Evolutionary conservation across 768 basidiomycete species (phyloP).

Genomic region (Basidioascus undulatus): DNA sequence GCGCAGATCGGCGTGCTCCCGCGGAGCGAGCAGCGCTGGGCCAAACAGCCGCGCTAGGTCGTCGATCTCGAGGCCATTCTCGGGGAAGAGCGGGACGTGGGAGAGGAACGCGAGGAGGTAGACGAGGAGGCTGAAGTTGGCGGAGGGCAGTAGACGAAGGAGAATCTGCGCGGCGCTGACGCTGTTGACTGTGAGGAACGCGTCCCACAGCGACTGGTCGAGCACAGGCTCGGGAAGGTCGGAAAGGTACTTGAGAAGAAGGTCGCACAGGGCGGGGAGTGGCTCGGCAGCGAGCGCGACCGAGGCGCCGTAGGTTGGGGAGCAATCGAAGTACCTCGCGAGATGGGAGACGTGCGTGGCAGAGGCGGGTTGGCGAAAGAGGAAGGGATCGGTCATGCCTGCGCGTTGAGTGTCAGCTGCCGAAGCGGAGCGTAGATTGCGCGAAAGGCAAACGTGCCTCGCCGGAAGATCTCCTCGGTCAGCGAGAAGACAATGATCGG

Average conservation of each 20-base stretch:
- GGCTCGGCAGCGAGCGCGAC: conserved; percentile 15
- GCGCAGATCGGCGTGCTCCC: no score
- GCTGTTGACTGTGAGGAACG: conserved; percentile 22
- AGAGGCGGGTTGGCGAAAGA: conserved; percentile 25
- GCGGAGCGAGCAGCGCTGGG: conserved; percentile 18
- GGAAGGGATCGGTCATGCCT: conserved; percentile 25
- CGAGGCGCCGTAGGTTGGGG: conserved; percentile 14
- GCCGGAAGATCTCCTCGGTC: conserved; percentile 27
- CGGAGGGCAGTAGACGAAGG: conserved; percentile 27
- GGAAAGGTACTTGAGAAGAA: conserved; percentile 27
- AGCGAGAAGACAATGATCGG: conserved; percentile 10
- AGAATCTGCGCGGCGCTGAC: conserved; percentile 26
- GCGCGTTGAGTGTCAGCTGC: not conserved
- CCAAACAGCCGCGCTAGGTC: conserved; percentile 28
- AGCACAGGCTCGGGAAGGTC: conserved; percentile 27
- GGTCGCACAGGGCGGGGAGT: conserved; percentile 25
- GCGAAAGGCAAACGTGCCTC: conserved; percentile 15
- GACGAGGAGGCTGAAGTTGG: conserved; percentile 22
- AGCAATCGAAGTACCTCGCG: conserved; percentile 20
- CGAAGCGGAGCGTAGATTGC: no score
- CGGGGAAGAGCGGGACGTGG: conserved; percentile 28
- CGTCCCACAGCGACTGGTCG: conserved; percentile 21
- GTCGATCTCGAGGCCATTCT: conserved; percentile 27
- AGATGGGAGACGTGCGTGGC: conserved; percentile 22
- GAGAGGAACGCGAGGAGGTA: conserved; percentile 29